Base-by-base conservation (phyloP, 371 early-diverging fungal species). In the Globomyces sp. region DNA sequence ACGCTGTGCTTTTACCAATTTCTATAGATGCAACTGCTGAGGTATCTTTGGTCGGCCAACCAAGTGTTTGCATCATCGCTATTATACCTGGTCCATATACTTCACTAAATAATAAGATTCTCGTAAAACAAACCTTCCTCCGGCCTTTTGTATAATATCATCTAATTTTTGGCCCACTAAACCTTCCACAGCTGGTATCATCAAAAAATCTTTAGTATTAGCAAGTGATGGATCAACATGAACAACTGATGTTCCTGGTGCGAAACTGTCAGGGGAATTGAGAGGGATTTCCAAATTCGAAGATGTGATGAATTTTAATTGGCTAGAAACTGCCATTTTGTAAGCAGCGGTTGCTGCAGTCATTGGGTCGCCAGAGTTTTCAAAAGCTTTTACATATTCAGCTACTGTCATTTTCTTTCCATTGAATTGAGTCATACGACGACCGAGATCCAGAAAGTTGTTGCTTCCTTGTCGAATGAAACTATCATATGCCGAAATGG, bases 181-280 rank as follows among this genome's bases (percentile, higher is more conserved):
- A 24, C 50, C 39, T n/a, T 57, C 45, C 49, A 70, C 58, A 46
- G 47, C 44, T 8, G 76, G 76, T n/a, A 76, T 57, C 87, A 87
- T 87, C 10, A 87, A 67, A 66, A 84, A 85, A 45, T 87, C 87
- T 1, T 74, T 61, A 0, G 81, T 66, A 40, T 71, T 53, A 61
- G 80, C 83, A n/a, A 58, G 64, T 1, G 13, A 13, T 58, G 72
- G 73, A 58, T 80, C 80, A 0, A 82, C 72, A 68, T 87, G 87
- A 4, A 84, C 79, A 10, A 87, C 64, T 0, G 83, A 82, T 13
- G 84, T 78, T 0, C 83, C 85, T 4, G 74, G 72, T 40, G 57
- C 52, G 66, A 71, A 85, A 5, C 75, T 74, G 0, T 41, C 52
- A 0, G 80, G 37, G 10, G 63, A 67, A n/a, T 77, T 82, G 46